These are phyloP conservation scores for Metschnikowia aberdeeniae DNA, from an alignment of 805 yeast species.

Conservation along the genomic window DNA sequence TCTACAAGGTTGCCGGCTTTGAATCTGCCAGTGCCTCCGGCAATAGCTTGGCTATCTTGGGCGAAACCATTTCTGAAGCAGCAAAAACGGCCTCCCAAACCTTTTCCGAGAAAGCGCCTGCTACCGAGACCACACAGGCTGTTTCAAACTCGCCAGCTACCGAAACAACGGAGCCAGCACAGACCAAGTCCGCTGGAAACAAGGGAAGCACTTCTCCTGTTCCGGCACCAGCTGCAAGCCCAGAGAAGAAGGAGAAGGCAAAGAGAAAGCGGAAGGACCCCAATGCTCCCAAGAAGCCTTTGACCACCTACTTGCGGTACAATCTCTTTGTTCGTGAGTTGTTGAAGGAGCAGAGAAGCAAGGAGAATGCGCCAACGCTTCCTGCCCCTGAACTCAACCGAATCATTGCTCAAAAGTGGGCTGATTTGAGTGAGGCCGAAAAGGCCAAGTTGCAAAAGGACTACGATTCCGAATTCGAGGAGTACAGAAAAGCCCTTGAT, in stretches of 20 bases:
- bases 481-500: conserved; percentile 30
- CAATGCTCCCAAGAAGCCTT: conserved; percentile 92
- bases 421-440: conserved; percentile 60
- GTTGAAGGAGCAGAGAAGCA: conserved; percentile 63
- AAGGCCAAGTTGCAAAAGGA: conserved; percentile 66
- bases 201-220: not conserved
- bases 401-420: conserved; percentile 79
- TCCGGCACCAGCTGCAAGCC: conserved; percentile 1
- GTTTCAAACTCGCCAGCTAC: conserved; percentile 9
- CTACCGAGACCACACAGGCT: conserved; percentile 11
- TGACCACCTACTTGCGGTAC: conserved; percentile 78
- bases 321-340: conserved; percentile 69
- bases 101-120: conserved; percentile 14
- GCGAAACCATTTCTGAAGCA: conserved; percentile 22
- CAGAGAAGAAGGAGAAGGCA: conserved; percentile 30
- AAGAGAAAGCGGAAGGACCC: conserved; percentile 71
- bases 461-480: conserved; percentile 45
- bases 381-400: conserved; percentile 75
- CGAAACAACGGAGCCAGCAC: conserved; percentile 12
- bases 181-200: conserved; percentile 3
- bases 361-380: conserved; percentile 54
- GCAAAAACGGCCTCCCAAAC: conserved; percentile 38
- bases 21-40: conserved; percentile 37
- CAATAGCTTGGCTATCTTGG: conserved; percentile 35
- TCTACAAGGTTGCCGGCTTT: conserved; percentile 57